Base-by-base conservation (phyloP, 768 basidiomycete genomes). In the Neoboletus brunneissimus region DNA sequence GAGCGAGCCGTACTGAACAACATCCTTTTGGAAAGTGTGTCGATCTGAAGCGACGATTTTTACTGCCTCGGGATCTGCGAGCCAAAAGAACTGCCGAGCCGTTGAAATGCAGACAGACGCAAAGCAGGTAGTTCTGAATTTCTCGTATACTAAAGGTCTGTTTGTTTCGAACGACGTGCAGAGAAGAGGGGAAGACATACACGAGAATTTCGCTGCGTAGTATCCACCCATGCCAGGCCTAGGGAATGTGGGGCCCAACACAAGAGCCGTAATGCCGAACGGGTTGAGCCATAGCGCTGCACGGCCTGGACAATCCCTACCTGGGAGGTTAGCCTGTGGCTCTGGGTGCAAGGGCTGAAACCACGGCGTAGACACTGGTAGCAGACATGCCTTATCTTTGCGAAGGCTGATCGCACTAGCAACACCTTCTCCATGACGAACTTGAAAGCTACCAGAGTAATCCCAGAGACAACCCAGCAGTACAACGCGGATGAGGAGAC, bases 61-160 rank as follows among this genome's bases (percentile, higher is more conserved):
- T 25, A 80, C 58, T 8, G 77, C 75, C 32, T 80, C 75, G 1
- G 74, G 67, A 47, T 81, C 80, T 15, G 76, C 69, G 16, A 81
- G 34, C 76, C 78, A 81, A 55, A 75, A 73, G 11, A 65, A 65
- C 0, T 67, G 74, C 12, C 61, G 67, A 25, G 71, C 65, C 10
- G 60, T 49, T 60, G 61, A 69, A 42, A 80, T 53, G 1, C 54
- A 48, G 27, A 78, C 67, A 7, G 78, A 74, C 12, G 72, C 71
- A 20, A 78, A 59, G 20, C 66, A 67, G 0, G 79, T 80, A 53
- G 71, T 73, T 27, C 78, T 72, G 40, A 74, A 72, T 50, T 73
- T 65, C 38, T 61, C 60, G 60, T 77, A 78, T n/a, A 66, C 79
- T 80, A 34, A 22, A 42, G 5, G 15, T 16, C 7, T 13, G 13